Base-by-base conservation (phyloP, 192 early-diverging fungal species). In the Radiomyces spectabilis region DNA sequence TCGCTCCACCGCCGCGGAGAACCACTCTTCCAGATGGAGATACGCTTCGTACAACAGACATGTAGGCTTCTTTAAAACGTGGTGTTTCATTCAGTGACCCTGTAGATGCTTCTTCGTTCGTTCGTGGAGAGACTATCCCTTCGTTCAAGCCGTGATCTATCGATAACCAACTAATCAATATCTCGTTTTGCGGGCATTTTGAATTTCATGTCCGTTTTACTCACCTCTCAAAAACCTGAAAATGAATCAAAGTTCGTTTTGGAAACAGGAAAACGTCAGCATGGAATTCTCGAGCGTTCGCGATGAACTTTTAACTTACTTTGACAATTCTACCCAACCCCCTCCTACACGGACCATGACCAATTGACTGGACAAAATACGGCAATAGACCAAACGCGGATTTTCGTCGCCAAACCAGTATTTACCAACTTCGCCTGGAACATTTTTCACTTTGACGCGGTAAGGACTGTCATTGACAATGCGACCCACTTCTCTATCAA, bases 341-440 rank as follows among this genome's bases (percentile, higher is more conserved):
- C 82, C 82, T 32, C 82, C 82, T 16, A 84, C 81, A 46, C 82
- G 73, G 27, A 84, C 82, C 82, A 84, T 84, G 16, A 84, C 81
- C 53, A 78, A 59, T 8, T 73, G 66, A 53, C 80, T 76, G 16
- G 74, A 51, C 25, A 84, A 53, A 54, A 82, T 78, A 44, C 81
- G 76, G 39, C 82, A 84, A 41, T 82, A 83, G 27, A 74, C 77
- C 29, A 84, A 60, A 22, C 76, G 76, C 10, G 78, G 78, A n/a
- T 78, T 75, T 22, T 74, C 61, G 51, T 84, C 81, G 29, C 82
- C 82, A 43, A 43, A 43, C 42, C 42, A 43, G 42, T 21, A 43
- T 43, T 43, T 43, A 24, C 42, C 42, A 19, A 43, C 42, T 42
- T 82, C 78, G n/a, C 76, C 75, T 47, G 59, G 72, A 9, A 83